A percentile compares a stretch with the other conserved stretches of the same genome.
phyloP scores from a whole-genome alignment of 129 eudicot genomes.

The Flaveria linearis region DNA sequence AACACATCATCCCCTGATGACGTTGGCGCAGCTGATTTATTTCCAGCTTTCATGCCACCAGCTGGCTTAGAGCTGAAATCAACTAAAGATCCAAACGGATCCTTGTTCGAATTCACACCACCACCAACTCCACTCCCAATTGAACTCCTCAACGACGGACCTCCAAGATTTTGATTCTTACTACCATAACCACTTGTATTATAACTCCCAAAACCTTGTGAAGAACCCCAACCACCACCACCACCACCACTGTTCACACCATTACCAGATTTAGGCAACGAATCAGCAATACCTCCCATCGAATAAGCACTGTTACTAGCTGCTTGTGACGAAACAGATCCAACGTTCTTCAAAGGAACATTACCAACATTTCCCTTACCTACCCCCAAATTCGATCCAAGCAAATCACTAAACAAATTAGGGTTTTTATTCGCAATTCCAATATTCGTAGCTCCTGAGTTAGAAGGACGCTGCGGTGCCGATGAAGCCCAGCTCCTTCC shows the following conservation, averaged over 20 bases:
- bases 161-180: conserved; percentile 53
- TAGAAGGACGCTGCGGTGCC: conserved; percentile 36
- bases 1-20: conserved; percentile 45
- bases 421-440: conserved; percentile 76
- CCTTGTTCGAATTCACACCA: conserved; percentile 60
- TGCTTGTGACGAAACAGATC: conserved; percentile 33
- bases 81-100: conserved; percentile 83
- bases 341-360: conserved; percentile 71
- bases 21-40: conserved; percentile 32
- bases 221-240: conserved; percentile 43
- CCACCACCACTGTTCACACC: conserved; percentile 31
- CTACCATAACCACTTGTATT: conserved; percentile 45
- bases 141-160: conserved; percentile 44
- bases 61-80: conserved; percentile 64
- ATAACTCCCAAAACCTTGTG: conserved; percentile 46
- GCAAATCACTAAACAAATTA: conserved; percentile 85
- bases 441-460: conserved; percentile 19
- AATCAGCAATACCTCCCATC: conserved; percentile 73
- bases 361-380: conserved; percentile 51
- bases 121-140: conserved; percentile 57
- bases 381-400: conserved; percentile 66
- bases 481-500: conserved; percentile 77
- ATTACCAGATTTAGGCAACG: conserved; percentile 57
- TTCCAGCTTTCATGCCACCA: conserved; percentile 51
- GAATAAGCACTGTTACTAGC: conserved; percentile 47